Base-by-base conservation (phyloP, 179 eudicot genomes). In the Silene vulgaris region DNA sequence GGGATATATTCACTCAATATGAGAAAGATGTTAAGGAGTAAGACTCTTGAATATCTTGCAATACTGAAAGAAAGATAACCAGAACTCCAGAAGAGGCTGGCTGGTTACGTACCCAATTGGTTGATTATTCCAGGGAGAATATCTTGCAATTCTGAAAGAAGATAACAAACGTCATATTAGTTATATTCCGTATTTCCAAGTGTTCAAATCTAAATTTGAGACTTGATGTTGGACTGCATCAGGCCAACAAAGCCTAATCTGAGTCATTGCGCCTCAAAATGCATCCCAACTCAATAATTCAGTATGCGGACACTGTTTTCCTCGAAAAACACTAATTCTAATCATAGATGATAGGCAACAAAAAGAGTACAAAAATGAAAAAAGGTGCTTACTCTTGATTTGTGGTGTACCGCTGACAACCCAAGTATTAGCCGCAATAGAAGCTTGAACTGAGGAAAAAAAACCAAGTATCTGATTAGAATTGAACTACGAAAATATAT, bases 61-160 rank as follows among this genome's bases (percentile, higher is more conserved):
- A 2, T 21, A 68, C 69, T 28, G 17, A 2, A 13, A 30, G 11
- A 40, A 3, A 40, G 6, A 40, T 11, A 30, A 5, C 35, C 45
- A 12, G 23, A 29, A 23, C 26, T 23, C 26, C 26, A 23, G 26
- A 23, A 23, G 69, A 57, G 12, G 6, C 5, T 17, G 65, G 12
- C n/a, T 11, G 43, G 45, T 23, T 56, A 74, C 86, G 66, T 91
- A 93, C 98, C 98, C 77, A 93, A 81, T 79, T 93, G 97, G 82
- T 90, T 87, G 78, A 91, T 87, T 56, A 93, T 91, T 76, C 92
- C 92, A 8, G 98, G 98, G 61, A 93, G 96, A 69, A 93, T 88
- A 81, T 93, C 98, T 84, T 88, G 89, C 86, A 93, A 87, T 74
- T 91, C 98, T 93, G 97, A 3, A 65, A 71, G 4, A 73, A 11